Evolutionary conservation across 768 basidiomycete genomes (phyloP).

Genomic region (Mycena chlorophos): DNA sequence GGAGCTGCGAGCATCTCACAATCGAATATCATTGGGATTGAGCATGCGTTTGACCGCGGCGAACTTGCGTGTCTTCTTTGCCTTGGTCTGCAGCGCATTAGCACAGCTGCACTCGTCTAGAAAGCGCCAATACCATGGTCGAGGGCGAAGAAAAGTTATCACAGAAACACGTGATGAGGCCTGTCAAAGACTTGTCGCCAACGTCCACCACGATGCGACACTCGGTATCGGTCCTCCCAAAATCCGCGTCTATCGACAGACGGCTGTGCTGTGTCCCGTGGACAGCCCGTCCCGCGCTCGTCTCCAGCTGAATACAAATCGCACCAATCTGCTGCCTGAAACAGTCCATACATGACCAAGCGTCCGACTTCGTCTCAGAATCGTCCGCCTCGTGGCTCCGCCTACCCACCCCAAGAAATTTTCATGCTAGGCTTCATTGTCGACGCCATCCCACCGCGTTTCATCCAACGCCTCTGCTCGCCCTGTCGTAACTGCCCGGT

Average conservation of each 20-base stretch:
- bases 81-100: constrained; percentile 62
- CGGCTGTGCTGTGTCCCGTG: not conserved
- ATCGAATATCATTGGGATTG: constrained; percentile 88
- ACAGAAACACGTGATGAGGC: not conserved
- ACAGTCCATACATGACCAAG: not conserved
- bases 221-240: not conserved
- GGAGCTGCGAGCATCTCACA: constrained; percentile 53
- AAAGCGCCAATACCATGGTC: constrained; percentile 13
- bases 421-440: not conserved
- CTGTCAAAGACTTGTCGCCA: not conserved
- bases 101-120: not conserved
- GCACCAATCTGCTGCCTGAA: not conserved
- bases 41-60: constrained; percentile 91
- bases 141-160: not conserved
- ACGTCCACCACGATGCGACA: not conserved
- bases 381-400: not conserved
- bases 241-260: not conserved
- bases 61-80: constrained; percentile 94
- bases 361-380: not conserved
- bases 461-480: not conserved
- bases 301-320: not conserved
- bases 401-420: not conserved
- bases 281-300: not conserved
- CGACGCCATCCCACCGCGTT: not conserved
- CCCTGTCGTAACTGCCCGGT: not conserved